Evolutionary conservation across 495 filamentous ascomycete genomes (phyloP).

Genomic region (Aspergillus incahuasiensis): DNA sequence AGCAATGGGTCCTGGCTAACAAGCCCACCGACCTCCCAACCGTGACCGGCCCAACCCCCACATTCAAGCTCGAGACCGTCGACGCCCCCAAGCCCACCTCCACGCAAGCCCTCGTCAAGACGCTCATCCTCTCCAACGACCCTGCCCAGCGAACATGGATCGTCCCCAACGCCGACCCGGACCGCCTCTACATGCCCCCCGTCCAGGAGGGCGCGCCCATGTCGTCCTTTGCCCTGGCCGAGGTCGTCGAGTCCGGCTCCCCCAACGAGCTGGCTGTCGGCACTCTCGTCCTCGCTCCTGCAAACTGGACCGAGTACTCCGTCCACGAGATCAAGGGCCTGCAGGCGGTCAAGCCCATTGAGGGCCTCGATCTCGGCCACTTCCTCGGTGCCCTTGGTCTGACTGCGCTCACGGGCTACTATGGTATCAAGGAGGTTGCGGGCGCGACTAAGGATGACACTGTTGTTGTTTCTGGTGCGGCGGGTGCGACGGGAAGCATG

Average conservation of each 20-base stretch:
- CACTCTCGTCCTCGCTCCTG: slow-evolving; percentile 32
- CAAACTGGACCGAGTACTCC: slow-evolving; percentile 50
- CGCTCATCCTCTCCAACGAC: slow-evolving; percentile 61
- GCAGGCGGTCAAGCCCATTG: slow-evolving; percentile 25
- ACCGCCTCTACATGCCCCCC: slow-evolving; percentile 54
- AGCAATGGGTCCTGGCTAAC: slow-evolving; percentile 35
- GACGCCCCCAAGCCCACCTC: slow-evolving; percentile 43
- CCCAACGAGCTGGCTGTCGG: slow-evolving; percentile 25
- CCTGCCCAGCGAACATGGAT: slow-evolving; percentile 70
- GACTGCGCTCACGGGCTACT: slow-evolving; percentile 50
- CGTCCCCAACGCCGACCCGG: slow-evolving; percentile 31
- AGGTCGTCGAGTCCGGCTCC: slow-evolving; percentile 37
- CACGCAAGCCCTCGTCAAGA: slow-evolving; percentile 55
- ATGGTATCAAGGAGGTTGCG: slow-evolving; percentile 42
- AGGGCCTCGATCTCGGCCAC: slow-evolving; percentile 37
- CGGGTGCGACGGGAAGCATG: slow-evolving; percentile 43
- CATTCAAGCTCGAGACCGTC: slow-evolving; percentile 44
- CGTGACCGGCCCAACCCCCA: slow-evolving; percentile 25
- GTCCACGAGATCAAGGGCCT: slow-evolving; percentile 33
- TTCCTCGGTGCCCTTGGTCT: slow-evolving; percentile 49
- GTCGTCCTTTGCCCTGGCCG: slow-evolving; percentile 46
- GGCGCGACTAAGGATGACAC: slow-evolving; percentile 31
- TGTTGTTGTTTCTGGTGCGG: slow-evolving; percentile 47
- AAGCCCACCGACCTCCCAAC: slow-evolving; percentile 20
- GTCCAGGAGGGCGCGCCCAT: slow-evolving; percentile 56